Evolutionary conservation across 2,329 filamentous ascomycete species (phyloP).

Genomic region (Periconia macrospinosa): DNA sequence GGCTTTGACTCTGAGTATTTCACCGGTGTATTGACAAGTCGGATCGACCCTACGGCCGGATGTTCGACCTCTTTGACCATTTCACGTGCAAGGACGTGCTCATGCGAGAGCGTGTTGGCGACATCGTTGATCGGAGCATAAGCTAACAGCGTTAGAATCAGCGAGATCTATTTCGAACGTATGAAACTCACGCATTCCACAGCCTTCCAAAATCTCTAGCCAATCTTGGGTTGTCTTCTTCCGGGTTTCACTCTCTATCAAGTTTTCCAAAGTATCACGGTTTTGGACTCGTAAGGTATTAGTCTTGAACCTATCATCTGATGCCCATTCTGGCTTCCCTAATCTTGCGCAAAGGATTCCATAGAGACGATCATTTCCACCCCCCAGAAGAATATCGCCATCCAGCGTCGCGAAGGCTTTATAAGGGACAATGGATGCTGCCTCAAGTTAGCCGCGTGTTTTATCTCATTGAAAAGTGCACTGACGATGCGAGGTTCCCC

Average conservation of each 20-base stretch:
- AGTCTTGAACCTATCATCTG: conserved; percentile 59
- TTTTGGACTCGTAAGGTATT: conserved; percentile 66
- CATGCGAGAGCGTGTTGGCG: conserved; percentile 77
- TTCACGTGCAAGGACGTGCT: conserved; percentile 74
- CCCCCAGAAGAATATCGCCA: conserved; percentile 65
- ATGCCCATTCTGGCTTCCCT: conserved; percentile 61
- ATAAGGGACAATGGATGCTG: conserved; percentile 96
- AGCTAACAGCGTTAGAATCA: conserved; percentile 41
- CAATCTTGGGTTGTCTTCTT: conserved; percentile 85
- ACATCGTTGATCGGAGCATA: conserved; percentile 96
- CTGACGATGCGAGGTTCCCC: conserved; percentile 93
- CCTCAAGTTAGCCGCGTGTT: neutral
- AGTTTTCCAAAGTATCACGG: conserved; percentile 72
- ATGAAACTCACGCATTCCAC: conserved; percentile 67
- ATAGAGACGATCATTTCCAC: conserved; percentile 65
- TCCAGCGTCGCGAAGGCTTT: conserved; percentile 72
- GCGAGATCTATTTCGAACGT: neutral
- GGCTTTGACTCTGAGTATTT: conserved; percentile 88
- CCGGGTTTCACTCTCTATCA: conserved; percentile 75
- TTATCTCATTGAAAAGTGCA: conserved; percentile 5
- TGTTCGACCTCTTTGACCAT: conserved; percentile 94
- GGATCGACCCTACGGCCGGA: conserved; percentile 77
- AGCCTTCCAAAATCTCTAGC: conserved; percentile 84
- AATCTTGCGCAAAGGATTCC: conserved; percentile 62
- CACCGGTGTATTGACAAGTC: conserved; percentile 89